Base-by-base conservation (phyloP, 2,329 filamentous ascomycete genomes). In the Exserohilum rostratum region DNA sequence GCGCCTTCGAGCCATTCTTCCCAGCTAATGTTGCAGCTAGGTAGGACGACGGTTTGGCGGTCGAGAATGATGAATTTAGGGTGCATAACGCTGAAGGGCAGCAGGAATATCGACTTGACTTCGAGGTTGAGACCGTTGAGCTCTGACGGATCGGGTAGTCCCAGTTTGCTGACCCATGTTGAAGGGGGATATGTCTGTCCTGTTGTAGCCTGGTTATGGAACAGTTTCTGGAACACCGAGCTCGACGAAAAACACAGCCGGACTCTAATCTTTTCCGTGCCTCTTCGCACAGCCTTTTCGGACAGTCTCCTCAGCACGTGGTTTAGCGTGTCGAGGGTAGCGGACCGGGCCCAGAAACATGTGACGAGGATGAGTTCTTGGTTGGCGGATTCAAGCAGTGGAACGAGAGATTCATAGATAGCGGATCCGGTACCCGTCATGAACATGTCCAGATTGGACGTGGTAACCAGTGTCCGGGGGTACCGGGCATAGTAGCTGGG, bases 1-100 rank as follows among this genome's bases (percentile, higher is more conserved):
- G 87, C 90, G 0, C 88, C 89, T 71, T 96, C 91, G 22, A 93
- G 87, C 91, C 91, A 96, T n/a, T 85, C 76, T 73, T 95, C 91
- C 89, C 89, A 95, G 67, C 89, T 92, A 4, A 96, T 85, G 64
- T 96, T 96, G 73, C 90, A 93, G 64, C 88, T 91, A 0, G 90
- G 90, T 9, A 95, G 73, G 65, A 88, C 87, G 0, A 88, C 88
- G 2, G 77, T 80, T 29, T 78, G 72, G 0, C 87, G 82, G 70
- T 96, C 91, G 1, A 93, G 74, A 12, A 95, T 80, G 33, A 93
- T 80, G 63, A 90, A 93, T 67, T 96, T 96, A 0, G 90, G 88
- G 69, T 96, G 91, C 86, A 95, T 90, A n/a, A 96, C 88, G 66
- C 90, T 91, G 55, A 95, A 87, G 0, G 91, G 91, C 2, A 87